phyloP scores from a whole-genome alignment of 2,329 filamentous ascomycete species.

The Alternaria infectoria region DNA sequence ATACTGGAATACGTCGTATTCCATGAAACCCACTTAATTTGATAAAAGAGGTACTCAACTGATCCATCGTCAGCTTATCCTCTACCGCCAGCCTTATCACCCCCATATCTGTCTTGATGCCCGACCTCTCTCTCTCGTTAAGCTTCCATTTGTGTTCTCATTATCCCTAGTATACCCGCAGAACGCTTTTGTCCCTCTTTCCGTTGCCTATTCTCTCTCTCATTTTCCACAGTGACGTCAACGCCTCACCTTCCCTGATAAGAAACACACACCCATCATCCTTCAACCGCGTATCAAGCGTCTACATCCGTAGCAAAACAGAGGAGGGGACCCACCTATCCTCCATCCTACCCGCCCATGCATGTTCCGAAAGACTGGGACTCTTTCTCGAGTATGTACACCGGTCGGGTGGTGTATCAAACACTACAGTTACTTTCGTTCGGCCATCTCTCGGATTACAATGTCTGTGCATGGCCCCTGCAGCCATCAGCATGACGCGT shows the following conservation, averaged over 20 bases:
- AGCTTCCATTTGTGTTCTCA: fast-evolving
- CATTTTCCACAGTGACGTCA: not conserved
- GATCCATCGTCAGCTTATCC: not conserved
- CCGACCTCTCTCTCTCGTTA: not conserved
- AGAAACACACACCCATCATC: not conserved
- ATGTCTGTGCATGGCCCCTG: not conserved
- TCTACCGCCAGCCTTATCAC: not conserved
- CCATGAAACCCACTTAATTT: not conserved
- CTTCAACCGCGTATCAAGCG: not conserved
- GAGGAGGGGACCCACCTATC: not conserved
- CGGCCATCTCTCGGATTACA: not conserved
- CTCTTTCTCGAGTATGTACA: too few relatives aligned
- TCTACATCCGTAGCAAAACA: not conserved
- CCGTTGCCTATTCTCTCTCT: too few relatives aligned
- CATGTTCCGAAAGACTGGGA: not conserved
- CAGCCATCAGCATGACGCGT: not conserved
- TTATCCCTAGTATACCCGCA: not conserved
- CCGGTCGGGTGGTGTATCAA: too few relatives aligned
- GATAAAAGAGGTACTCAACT: not conserved
- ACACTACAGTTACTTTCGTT: too few relatives aligned
- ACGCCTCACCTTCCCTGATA: not conserved
- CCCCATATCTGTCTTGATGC: not conserved
- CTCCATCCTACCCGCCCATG: not conserved
- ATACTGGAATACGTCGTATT: not conserved
- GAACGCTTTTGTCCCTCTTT: not conserved